Evolutionary conservation across 2,329 filamentous ascomycete genomes (phyloP), one percentile per base, ranked within the genome.

Genomic region (Sclerotinia spermophila): DNA sequence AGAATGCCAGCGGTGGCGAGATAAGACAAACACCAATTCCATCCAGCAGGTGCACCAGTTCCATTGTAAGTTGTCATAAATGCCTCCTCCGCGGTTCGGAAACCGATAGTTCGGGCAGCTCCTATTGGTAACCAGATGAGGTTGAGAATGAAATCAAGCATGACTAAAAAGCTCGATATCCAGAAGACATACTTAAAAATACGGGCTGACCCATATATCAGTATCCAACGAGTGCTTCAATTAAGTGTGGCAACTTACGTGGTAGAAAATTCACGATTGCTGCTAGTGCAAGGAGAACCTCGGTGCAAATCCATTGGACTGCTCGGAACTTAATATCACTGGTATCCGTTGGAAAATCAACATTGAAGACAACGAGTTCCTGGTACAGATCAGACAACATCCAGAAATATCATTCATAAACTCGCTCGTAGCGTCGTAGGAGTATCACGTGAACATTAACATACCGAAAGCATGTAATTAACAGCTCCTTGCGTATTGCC

Each of bases 31-130:
- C 68, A 69, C 72, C 72, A 73, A 70, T 73, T 73, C 59, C 68
- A 68, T 1, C 72, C 68, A 24, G 70, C 42, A n/a, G 62, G 33
- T 33, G 72, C 69, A 38, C 66, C 71, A 4, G 62, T 69, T 55
- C 72, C 72, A 40, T 73, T 73, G 64, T 73, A 73, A n/a, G 71
- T 73, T 38, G 72, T 70, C 48, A 69, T 61, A 38, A 73, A 73
- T 21, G 69, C 72, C 24, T 70, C 68, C 24, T 70, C 58, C n/a
- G 72, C 68, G 24, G 72, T 44, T 21, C 69, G 72, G 68, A 73
- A 73, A 8, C 72, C 72, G 40, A 70, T 72, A 10, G 72, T 72
- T 33, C 51, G 55, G 38, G 67, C 61, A 38, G 69, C 68, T 42
- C 71, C 71, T 27, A 73, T 72, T 17, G 72, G 72, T 11, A 73